Evolutionary conservation across 139 green algal genomes (phyloP).

Genomic region (Chlorella sp.): DNA sequence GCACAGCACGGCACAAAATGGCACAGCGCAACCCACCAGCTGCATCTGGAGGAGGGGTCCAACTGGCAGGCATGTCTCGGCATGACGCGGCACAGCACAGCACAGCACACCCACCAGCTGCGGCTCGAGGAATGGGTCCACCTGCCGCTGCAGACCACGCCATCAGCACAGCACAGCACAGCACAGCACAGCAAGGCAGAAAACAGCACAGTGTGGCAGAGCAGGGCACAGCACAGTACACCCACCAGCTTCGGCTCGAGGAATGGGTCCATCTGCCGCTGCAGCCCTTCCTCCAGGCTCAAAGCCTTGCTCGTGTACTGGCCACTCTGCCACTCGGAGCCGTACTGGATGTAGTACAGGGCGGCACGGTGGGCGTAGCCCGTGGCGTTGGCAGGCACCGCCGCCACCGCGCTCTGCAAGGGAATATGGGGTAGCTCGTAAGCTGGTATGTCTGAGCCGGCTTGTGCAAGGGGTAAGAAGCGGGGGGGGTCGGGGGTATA

Average conservation of each 20-base stretch:
- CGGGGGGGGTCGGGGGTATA: too few species aligned
- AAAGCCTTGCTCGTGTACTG: neutral
- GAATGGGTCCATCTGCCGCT: neutral
- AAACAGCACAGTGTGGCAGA: neutral
- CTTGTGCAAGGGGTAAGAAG: neutral
- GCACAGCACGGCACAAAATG: too few species aligned
- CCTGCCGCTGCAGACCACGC: neutral
- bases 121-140: neutral
- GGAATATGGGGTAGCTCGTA: neutral
- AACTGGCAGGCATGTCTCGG: too few species aligned
- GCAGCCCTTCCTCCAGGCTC: neutral
- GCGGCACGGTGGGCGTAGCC: conserved; percentile 18
- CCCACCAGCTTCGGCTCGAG: neutral
- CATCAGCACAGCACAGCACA: neutral
- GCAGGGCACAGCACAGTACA: neutral
- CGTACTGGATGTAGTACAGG: conserved; percentile 19
- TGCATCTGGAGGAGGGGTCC: too few species aligned
- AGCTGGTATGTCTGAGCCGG: neutral
- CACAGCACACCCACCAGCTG: neutral
- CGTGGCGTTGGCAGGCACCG: conserved; percentile 10
- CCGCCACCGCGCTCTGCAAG: conserved; percentile 4
- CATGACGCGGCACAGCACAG: neutral
- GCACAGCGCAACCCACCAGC: neutral
- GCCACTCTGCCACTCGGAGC: conserved; percentile 1
- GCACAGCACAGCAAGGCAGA: too few species aligned